Conservation (phyloP, 2,329 filamentous ascomycete species). For the Ophiocordyceps camponoti-floridani region DNA sequence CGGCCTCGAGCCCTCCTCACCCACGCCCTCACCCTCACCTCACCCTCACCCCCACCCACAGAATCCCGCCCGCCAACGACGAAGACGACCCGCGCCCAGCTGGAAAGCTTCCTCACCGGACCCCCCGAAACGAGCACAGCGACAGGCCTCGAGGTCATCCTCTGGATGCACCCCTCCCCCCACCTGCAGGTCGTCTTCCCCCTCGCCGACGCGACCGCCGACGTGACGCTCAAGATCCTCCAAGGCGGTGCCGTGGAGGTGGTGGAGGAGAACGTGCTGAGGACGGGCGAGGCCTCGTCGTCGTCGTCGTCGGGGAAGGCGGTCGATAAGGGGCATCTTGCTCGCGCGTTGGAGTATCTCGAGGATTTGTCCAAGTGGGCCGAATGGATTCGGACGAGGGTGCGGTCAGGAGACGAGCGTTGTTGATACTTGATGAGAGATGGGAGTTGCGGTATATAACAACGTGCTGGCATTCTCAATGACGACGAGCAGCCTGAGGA, state of each 20-base stretch:
- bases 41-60: not conserved
- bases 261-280: conserved; percentile 33
- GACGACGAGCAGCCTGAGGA: no score
- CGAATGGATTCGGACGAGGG: conserved; percentile 28
- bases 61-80: conserved; percentile 1
- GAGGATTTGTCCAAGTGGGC: conserved; percentile 35
- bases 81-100: conserved; percentile 13
- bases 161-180: conserved; percentile 30
- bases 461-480: no score
- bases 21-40: no score
- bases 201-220: conserved; percentile 27
- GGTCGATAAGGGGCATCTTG: conserved; percentile 23
- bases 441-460: no score
- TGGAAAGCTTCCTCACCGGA: conserved; percentile 14
- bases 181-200: conserved; percentile 36
- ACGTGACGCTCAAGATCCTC: conserved; percentile 39
- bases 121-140: conserved; percentile 5
- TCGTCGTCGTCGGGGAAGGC: conserved; percentile 8
- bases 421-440: no score
- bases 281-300: not conserved
- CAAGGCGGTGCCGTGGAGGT: conserved; percentile 41
- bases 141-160: conserved; percentile 31
- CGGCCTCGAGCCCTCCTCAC: conserved; percentile 4
- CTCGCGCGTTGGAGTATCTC: conserved; percentile 25
- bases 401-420: no score